Base-by-base conservation (phyloP, 108 stramenopile genomes). In the Nannochloropsis granulata region DNA sequence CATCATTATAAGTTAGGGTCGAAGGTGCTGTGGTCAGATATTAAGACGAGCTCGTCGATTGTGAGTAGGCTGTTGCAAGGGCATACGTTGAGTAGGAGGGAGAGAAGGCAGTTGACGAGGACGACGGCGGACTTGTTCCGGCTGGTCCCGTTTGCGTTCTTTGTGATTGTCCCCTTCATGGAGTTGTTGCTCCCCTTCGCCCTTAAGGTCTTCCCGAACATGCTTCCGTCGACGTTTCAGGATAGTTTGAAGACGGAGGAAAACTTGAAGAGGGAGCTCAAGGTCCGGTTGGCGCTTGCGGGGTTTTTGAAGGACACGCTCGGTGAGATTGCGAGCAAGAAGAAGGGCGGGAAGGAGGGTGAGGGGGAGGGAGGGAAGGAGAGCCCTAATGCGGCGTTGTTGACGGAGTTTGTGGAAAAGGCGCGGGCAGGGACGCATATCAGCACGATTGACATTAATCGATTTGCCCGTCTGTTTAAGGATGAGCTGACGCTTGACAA, bases 211-310 rank as follows among this genome's bases (percentile, higher is more conserved):
- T 99, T 98, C 88, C 98, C 98, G 25, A 97, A 98, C 91, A 97
- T 99, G 97, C 92, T 99, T 19, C 98, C 98, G 24, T 94, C 94
- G 24, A 97, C 97, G n/a, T 99, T 98, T 86, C 96, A 99, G 91
- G 95, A 95, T 91, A 92, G 91, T 26, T 84, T 97, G 81, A 97
- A 97, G 92, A 92, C 94, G 43, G 98, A 98, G 89, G 98, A 98
- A 89, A 96, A 93, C 79, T 93, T 97, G 96, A 98, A 98, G 87
- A 90, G 95, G 78, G 95, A 97, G 89, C 89, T 99, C 13, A 91
- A 97, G 87, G 92, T 93, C 81, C 91, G 98, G 24, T 91, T 99
- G 84, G 95, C 95, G 87, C 94, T 98, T 92, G 96, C 97, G 9
- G 91, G 93, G 19, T 99, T 98, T 92, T 94, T 99, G 83, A 96